A percentile compares a stretch with the other conserved stretches of the same genome.
Conservation (phyloP, 495 filamentous ascomycete genomes). For the Hypoxylon intermedium region DNA sequence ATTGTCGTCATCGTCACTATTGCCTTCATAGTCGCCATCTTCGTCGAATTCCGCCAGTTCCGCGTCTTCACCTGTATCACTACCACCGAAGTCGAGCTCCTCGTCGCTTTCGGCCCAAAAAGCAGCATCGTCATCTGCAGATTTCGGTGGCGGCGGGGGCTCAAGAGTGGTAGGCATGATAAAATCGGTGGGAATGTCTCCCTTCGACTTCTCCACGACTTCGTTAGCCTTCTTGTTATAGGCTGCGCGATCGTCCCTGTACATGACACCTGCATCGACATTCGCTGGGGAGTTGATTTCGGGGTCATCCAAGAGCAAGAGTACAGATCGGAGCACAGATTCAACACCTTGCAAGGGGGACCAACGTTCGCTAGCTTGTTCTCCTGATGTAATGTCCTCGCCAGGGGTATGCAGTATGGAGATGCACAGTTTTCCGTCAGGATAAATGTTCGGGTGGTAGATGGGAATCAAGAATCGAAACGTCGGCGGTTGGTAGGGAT, state of each 20-base stretch:
- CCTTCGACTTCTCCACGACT: conserved; percentile 74
- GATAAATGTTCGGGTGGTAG: conserved; percentile 93
- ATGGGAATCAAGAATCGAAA: conserved; percentile 83
- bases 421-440: conserved; percentile 90
- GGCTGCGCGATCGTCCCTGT: conserved; percentile 69
- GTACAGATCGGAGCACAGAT: conserved; percentile 88
- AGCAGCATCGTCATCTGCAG: conserved; percentile 72
- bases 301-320: conserved; percentile 92
- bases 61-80: conserved; percentile 64
- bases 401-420: conserved; percentile 94
- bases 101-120: conserved; percentile 88
- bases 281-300: conserved; percentile 94
- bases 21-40: conserved; percentile 58
- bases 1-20: conserved; percentile 52
- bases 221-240: conserved; percentile 74
- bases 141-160: conserved; percentile 65
- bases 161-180: conserved; percentile 78
- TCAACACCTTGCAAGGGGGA: conserved; percentile 90
- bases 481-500: conserved; percentile 89
- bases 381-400: conserved; percentile 90
- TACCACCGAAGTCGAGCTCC: conserved; percentile 81
- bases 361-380: conserved; percentile 88
- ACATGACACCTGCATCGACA: conserved; percentile 88
- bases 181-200: conserved; percentile 81
- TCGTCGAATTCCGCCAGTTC: conserved; percentile 65